Conservation (phyloP, 495 filamentous ascomycete species). For the Penicillium cinerascens region DNA sequence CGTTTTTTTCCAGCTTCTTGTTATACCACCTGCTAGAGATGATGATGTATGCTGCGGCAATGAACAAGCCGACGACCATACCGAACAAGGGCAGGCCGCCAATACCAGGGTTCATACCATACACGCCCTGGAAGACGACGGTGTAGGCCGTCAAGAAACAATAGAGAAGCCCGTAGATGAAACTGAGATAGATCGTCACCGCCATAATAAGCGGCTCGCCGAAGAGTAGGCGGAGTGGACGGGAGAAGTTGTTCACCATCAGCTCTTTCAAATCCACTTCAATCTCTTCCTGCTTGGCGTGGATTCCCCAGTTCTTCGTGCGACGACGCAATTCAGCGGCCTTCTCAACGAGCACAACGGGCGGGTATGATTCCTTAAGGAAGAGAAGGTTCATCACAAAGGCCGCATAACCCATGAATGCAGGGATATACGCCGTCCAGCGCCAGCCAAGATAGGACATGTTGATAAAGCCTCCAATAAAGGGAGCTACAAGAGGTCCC, state of each 20-base stretch:
- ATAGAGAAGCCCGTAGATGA: slow-evolving; percentile 44
- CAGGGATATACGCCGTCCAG: slow-evolving; percentile 75
- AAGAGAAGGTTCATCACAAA: slow-evolving; percentile 70
- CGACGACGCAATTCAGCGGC: slow-evolving; percentile 74
- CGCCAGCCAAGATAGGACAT: slow-evolving; percentile 66
- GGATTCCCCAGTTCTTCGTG: slow-evolving; percentile 90
- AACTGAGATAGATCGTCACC: slow-evolving; percentile 31
- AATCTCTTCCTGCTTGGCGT: slow-evolving; percentile 91
- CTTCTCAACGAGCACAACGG: slow-evolving; percentile 73
- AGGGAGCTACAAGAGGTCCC: slow-evolving; percentile 78
- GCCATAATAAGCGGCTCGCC: slow-evolving; percentile 28
- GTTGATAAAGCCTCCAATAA: slow-evolving; percentile 74
- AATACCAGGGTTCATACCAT: slow-evolving; percentile 38
- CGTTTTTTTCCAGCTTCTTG: slow-evolving; percentile 67
- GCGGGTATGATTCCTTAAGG: slow-evolving; percentile 81
- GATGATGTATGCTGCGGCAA: slow-evolving; percentile 34
- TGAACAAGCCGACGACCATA: slow-evolving; percentile 40
- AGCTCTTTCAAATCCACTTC: slow-evolving; percentile 74
- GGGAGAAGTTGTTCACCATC: slow-evolving; percentile 33
- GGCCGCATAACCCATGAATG: slow-evolving; percentile 75
- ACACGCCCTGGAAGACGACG: slow-evolving; percentile 37
- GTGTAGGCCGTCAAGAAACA: slow-evolving; percentile 46
- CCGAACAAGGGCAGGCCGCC: slow-evolving; percentile 42
- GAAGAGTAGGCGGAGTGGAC: slow-evolving; percentile 26
- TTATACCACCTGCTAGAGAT: slow-evolving; percentile 29